Conservation (phyloP, 2,329 filamentous ascomycete genomes). For the Tolypocladium inflatum region DNA sequence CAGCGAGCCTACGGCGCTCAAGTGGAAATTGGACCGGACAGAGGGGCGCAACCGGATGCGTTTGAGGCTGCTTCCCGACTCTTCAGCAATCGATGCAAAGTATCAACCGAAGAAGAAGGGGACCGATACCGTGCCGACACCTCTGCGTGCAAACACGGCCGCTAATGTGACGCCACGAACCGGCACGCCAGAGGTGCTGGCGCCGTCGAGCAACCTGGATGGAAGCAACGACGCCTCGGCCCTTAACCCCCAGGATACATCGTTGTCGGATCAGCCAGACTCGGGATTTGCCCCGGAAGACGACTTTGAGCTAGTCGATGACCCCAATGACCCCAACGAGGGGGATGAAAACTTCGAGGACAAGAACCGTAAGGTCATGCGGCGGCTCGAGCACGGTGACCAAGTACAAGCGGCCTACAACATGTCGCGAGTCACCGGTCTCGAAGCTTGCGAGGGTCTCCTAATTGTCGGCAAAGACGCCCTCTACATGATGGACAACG, state of each 20-base stretch:
- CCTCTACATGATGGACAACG: slow-evolving; percentile 91
- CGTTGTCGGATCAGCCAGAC: slow-evolving; percentile 9
- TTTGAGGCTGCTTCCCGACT: slow-evolving; percentile 74
- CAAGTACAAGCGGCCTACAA: slow-evolving; percentile 92
- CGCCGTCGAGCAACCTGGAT: slow-evolving; percentile 11
- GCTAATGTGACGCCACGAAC: slow-evolving; percentile 11
- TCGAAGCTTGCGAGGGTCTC: slow-evolving; percentile 89
- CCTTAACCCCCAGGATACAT: slow-evolving; percentile 14
- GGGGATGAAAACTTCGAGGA: slow-evolving; percentile 76
- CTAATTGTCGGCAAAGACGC: slow-evolving; percentile 87
- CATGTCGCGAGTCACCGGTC: slow-evolving; percentile 83
- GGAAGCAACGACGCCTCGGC: slow-evolving; percentile 8
- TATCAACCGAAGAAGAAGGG: slow-evolving; percentile 77
- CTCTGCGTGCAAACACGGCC: slow-evolving; percentile 23
- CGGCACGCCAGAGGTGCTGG: slow-evolving; percentile 4
- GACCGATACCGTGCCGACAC: slow-evolving; percentile 30
- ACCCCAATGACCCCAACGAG: slow-evolving; percentile 76
- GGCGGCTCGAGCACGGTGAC: slow-evolving; percentile 81
- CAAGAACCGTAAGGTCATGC: slow-evolving; percentile 96
- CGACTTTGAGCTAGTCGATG: slow-evolving; percentile 92
- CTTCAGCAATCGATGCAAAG: slow-evolving; percentile 54
- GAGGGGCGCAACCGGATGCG: slow-evolving; percentile 95
- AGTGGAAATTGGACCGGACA: slow-evolving; percentile 91
- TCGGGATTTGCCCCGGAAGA: slow-evolving; percentile 53
- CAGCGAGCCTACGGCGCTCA: slow-evolving; percentile 51